Evolutionary conservation across 1,284 basidiomycete genomes (phyloP), one percentile per base, ranked within the genome.

Genomic region (Ustilago xerochloae): DNA sequence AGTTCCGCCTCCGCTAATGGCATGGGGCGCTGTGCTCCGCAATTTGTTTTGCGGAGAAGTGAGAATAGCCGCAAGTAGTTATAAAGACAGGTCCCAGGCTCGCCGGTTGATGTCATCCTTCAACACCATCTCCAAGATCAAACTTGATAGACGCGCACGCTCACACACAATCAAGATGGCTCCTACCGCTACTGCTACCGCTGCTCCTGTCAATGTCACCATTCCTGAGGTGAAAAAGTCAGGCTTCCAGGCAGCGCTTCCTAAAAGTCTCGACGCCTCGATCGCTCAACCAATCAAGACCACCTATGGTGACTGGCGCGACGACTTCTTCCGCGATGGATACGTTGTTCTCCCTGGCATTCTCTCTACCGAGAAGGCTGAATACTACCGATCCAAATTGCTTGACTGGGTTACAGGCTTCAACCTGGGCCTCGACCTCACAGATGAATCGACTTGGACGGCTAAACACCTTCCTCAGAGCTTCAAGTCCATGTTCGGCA

Each of bases 361-460:
- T 2, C 62, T 86, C 10, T 63, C 83, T 1, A 26, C 33, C 2
- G 83, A 82, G 29, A 64, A 67, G 18, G 81, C 85, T 0, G 67
- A 63, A 10, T 52, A 75, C 22, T 86, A 86, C 55, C 79, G 75
- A 7, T 61, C 81, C 35, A 50, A 76, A 41, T 77, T 81, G 45
- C 81, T 84, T 57, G 26, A 64, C 6, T 86, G 85, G 84, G 70
- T 85, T 24, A 82, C 84, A 55, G 68, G 64, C 39, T 85, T 85
- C 51, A 79, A 75, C 18, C 75, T 75, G 39, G 86, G 86, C 2
- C 86, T 85, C 70, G 81, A 85, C 55, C 62, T 66, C 10, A 77
- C 85, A 33, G 85, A 86, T 72, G 72, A 77, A 10, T 64, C 71
- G 20, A 86, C 86, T 1, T 85, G 84, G 84, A 73, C 76, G 12